phyloP scores from a whole-genome alignment of 495 filamentous ascomycete genomes.

The Niebla homalea region DNA sequence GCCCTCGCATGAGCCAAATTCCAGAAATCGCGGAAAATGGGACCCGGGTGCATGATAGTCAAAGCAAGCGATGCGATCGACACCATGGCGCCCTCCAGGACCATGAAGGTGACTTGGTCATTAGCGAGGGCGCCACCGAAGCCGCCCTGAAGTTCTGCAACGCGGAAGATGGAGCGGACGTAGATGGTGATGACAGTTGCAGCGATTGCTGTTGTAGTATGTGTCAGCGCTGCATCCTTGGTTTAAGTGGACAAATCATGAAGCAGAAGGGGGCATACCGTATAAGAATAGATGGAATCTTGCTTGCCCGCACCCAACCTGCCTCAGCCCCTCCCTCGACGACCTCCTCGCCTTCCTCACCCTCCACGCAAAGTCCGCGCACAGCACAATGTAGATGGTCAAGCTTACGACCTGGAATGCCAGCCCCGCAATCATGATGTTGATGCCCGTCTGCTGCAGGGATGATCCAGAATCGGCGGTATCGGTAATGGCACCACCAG shows the following conservation, averaged over 20 bases:
- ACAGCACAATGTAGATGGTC: constrained; percentile 36
- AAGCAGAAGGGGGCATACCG: too few relatives aligned
- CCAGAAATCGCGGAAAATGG: constrained; percentile 8
- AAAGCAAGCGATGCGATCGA: constrained; percentile 20
- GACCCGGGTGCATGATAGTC: constrained; percentile 21
- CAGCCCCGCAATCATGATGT: constrained; percentile 57
- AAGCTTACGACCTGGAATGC: constrained; percentile 40
- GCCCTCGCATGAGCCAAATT: neutral
- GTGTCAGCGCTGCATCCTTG: neutral
- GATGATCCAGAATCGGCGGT: constrained; percentile 25
- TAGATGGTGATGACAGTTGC: constrained; percentile 22
- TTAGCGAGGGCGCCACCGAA: constrained; percentile 26
- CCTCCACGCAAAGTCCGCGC: constrained; percentile 33
- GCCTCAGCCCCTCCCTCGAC: neutral
- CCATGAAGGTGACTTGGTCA: constrained; percentile 25
- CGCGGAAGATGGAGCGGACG: constrained; percentile 27
- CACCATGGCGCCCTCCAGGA: constrained; percentile 28
- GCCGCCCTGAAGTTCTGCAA: constrained; percentile 27
- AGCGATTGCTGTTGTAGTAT: constrained; percentile 4
- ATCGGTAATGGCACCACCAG: constrained; percentile 43
- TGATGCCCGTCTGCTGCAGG: constrained; percentile 30
- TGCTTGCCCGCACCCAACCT: neutral
- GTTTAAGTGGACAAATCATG: too few relatives aligned
- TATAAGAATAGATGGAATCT: neutral
- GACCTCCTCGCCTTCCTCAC: constrained; percentile 16